phyloP scores from a whole-genome alignment of 1,284 basidiomycete genomes.

The Mycena citricolor region DNA sequence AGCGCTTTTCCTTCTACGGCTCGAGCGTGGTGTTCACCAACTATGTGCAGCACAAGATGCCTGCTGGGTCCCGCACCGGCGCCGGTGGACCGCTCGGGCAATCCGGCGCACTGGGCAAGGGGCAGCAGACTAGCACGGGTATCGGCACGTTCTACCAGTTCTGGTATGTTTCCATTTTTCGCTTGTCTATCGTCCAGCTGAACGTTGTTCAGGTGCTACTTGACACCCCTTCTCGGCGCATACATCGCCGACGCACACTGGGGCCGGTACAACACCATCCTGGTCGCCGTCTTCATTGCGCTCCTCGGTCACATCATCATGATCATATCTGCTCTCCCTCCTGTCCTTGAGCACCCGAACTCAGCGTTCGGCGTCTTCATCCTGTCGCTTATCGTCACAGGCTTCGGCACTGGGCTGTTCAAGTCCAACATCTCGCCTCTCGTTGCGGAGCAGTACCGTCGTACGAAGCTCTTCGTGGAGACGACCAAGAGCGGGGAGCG shows the following conservation, averaged over 20 bases:
- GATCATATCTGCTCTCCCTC: conserved; percentile 71
- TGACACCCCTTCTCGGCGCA: conserved; percentile 62
- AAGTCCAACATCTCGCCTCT: conserved; percentile 80
- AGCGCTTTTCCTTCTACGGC: conserved; percentile 76
- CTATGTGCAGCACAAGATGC: conserved; percentile 72
- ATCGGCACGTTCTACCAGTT: conserved; percentile 63
- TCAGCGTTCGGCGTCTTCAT: conserved; percentile 60
- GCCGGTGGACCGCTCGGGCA: conserved; percentile 54
- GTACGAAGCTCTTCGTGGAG: conserved; percentile 54
- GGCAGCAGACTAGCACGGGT: conserved; percentile 69
- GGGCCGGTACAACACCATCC: conserved; percentile 76
- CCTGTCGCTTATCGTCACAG: conserved; percentile 70
- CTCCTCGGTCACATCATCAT: conserved; percentile 74
- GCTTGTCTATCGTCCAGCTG: conserved; percentile 2
- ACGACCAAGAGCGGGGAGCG: conserved; percentile 65
- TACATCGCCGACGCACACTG: conserved; percentile 73
- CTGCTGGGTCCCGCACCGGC: conserved; percentile 65
- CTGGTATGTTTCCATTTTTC: conserved; percentile 38
- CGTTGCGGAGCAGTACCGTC: conserved; percentile 75
- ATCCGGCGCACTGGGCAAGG: conserved; percentile 66
- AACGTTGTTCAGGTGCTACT: conserved; percentile 44
- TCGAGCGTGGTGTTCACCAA: conserved; percentile 68
- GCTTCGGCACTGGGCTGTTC: conserved; percentile 72
- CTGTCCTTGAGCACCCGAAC: conserved; percentile 62
- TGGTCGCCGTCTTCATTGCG: conserved; percentile 53